A percentile compares a stretch with the other conserved stretches of the same genome.
Conservation (phyloP, 495 filamentous ascomycete species). For the Neurospora sp. region DNA sequence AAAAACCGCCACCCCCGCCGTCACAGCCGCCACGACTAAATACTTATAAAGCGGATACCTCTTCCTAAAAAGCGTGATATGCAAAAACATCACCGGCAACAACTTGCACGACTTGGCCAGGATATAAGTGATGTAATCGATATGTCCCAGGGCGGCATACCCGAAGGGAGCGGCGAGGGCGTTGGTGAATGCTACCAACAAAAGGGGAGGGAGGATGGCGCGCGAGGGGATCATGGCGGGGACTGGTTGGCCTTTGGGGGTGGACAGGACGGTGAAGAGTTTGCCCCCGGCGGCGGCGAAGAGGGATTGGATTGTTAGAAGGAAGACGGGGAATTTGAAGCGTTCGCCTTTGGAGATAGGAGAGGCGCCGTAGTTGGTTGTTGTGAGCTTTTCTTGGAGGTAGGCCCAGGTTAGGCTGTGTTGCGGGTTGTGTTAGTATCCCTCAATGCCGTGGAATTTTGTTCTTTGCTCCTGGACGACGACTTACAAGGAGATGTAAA, state of each 20-base stretch:
- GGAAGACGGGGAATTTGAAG: slow-evolving; percentile 87
- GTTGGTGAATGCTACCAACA: slow-evolving; percentile 77
- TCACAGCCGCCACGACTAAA: slow-evolving; percentile 80
- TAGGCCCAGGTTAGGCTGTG: slow-evolving; percentile 88
- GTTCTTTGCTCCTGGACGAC: too few relatives aligned
- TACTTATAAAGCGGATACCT: slow-evolving; percentile 95
- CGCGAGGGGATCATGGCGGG: slow-evolving; percentile 67
- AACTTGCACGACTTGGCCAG: slow-evolving; percentile 97
- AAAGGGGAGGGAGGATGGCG: slow-evolving; percentile 63
- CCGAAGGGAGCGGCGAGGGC: slow-evolving; percentile 90
- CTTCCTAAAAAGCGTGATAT: slow-evolving; percentile 84
- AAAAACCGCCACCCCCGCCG: slow-evolving; percentile 87
- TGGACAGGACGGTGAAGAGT: slow-evolving; percentile 64
- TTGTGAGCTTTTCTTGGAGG: slow-evolving; percentile 95
- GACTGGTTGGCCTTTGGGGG: slow-evolving; percentile 36
- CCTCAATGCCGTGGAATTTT: too few relatives aligned
- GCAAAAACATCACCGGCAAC: slow-evolving; percentile 92
- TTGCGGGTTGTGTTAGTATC: slow-evolving; percentile 7
- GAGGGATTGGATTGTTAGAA: slow-evolving; percentile 90
- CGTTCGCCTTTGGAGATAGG: slow-evolving; percentile 32
- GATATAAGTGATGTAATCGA: slow-evolving; percentile 98
- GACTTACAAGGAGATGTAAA: slow-evolving; percentile 90
- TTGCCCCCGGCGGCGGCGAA: slow-evolving; percentile 78
- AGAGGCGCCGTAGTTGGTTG: slow-evolving; percentile 63
- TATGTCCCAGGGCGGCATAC: slow-evolving; percentile 84